Evolutionary conservation across 352 stramenopile species (phyloP).

Genomic region (Chrysophaeum taylorii): DNA sequence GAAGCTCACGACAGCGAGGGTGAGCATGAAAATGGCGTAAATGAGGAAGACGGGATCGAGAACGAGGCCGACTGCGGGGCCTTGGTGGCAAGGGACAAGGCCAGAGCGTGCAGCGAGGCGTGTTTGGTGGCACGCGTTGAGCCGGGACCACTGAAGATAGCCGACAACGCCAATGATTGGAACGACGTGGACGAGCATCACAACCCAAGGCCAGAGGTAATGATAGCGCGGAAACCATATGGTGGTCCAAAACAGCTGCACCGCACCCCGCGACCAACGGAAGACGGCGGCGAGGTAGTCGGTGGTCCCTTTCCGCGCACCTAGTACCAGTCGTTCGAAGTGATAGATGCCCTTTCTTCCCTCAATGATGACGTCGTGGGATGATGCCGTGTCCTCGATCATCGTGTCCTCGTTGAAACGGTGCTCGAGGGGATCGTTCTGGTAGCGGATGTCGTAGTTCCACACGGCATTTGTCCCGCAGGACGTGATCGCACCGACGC

Average conservation of each 20-base stretch:
- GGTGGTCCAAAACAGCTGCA: conserved; percentile 7
- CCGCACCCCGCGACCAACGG: conserved; percentile 2
- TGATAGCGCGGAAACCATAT: neutral
- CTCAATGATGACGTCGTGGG: conserved; percentile 4
- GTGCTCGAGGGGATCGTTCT: neutral
- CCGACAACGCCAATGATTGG: neutral
- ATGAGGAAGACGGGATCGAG: neutral
- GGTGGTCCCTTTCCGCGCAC: conserved; percentile 1
- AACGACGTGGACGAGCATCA: neutral
- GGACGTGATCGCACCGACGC: conserved; percentile 10
- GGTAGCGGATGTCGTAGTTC: conserved; percentile 1
- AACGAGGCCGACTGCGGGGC: neutral
- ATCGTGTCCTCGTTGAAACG: conserved; percentile 13
- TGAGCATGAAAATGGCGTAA: neutral
- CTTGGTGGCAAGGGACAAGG: neutral
- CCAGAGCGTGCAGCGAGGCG: neutral
- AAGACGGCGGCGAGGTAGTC: conserved; percentile 13
- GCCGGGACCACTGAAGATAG: neutral
- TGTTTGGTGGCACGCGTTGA: conserved; percentile 8
- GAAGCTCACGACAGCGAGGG: neutral
- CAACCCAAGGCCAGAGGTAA: neutral
- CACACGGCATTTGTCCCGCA: conserved; percentile 11
- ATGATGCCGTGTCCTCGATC: conserved; percentile 13
- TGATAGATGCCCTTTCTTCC: conserved; percentile 7
- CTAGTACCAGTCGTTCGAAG: neutral